Percentiles rank a stretch among this genome's conserved stretches.
These are phyloP conservation scores for Endothia cerciana DNA, from an alignment of 2,329 filamentous ascomycete species.

Conservation along the genomic window DNA sequence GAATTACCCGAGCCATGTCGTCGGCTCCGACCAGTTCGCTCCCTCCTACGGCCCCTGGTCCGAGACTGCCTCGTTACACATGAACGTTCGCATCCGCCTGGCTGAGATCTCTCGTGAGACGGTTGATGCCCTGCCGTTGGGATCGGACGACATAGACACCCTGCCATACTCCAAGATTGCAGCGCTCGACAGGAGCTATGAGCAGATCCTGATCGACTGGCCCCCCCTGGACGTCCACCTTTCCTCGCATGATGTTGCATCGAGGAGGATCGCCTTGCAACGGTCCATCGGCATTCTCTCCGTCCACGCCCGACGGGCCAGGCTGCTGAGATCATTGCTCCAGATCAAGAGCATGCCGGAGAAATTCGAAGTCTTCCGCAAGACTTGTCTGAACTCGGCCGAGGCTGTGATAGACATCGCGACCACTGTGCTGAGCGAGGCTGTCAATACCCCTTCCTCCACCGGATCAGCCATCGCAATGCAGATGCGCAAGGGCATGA, in stretches of 20 bases:
- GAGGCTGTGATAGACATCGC: slow-evolving; percentile 23
- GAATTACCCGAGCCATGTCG: slow-evolving; percentile 43
- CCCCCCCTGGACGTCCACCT: slow-evolving; percentile 21
- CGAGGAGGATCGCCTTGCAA: slow-evolving; percentile 14
- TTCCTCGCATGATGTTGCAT: neutral
- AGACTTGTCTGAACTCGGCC: slow-evolving; percentile 20
- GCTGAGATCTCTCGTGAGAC: slow-evolving; percentile 32
- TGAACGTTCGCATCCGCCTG: slow-evolving; percentile 31
- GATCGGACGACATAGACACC: slow-evolving; percentile 28
- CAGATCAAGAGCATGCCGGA: slow-evolving; percentile 19
- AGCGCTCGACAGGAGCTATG: slow-evolving; percentile 33
- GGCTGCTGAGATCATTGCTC: slow-evolving; percentile 22
- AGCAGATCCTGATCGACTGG: slow-evolving; percentile 27
- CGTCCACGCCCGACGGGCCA: slow-evolving; percentile 20
- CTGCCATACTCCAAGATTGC: slow-evolving; percentile 31
- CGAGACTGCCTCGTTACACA: slow-evolving; percentile 6
- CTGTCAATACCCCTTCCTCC: slow-evolving; percentile 13
- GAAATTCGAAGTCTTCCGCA: slow-evolving; percentile 19
- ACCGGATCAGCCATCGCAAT: neutral
- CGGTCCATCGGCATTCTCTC: slow-evolving; percentile 15
- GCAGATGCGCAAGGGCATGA: neutral
- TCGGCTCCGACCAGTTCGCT: slow-evolving; percentile 11
- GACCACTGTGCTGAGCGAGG: slow-evolving; percentile 15
- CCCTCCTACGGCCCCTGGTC: slow-evolving; percentile 17
- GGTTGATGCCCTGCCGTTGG: slow-evolving; percentile 30